Base-by-base conservation (phyloP, 768 basidiomycete species). In the Cantharellus anzutake region DNA sequence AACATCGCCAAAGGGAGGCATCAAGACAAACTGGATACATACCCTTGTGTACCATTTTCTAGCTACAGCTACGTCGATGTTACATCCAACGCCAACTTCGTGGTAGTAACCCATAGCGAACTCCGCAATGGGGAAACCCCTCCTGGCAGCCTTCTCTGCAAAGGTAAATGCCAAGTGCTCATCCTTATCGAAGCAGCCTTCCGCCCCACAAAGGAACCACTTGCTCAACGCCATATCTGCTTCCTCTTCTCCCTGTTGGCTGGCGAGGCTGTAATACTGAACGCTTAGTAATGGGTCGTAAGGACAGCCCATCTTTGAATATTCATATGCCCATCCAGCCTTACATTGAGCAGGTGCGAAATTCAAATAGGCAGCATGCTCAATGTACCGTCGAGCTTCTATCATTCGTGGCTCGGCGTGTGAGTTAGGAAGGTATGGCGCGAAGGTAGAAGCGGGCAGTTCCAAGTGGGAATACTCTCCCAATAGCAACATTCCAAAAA, bases 201-300 rank as follows among this genome's bases (percentile, higher is more conserved):
- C 73, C 0, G 83, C 81, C 2, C 93, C 93, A 67, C 91, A 93
- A 56, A 98, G 72, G 74, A 96, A 97, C 93, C 94, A 98, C 71
- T 96, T 97, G 70, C 81, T 83, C 58, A 97, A 76, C 2, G 91
- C 93, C 91, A 97, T 93, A 68, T 98, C 91, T 0, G 94, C 94
- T 68, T 97, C 92, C 34, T 78, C 75, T 69, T 96, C 89, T 41
- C 88, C 87, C 61, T 84, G 80, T 70, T 93, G 84, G 60, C 81
- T 83, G 0, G 87, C 89, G 7, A 86, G 73, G 4, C 74, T 76
- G 70, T 97, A 97, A 68, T 89, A 97, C 68, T 93, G 88, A 29
- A 98, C 91, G 59, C 82, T 84, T 42, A 94, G 73, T 16, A 94
- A 74, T 0, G 94, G 81, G 67, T 97, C 93, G 70, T 90, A 96